These are phyloP conservation scores for Leccinum disarticulatum DNA, from an alignment of 768 basidiomycete genomes.

Conservation along the genomic window DNA sequence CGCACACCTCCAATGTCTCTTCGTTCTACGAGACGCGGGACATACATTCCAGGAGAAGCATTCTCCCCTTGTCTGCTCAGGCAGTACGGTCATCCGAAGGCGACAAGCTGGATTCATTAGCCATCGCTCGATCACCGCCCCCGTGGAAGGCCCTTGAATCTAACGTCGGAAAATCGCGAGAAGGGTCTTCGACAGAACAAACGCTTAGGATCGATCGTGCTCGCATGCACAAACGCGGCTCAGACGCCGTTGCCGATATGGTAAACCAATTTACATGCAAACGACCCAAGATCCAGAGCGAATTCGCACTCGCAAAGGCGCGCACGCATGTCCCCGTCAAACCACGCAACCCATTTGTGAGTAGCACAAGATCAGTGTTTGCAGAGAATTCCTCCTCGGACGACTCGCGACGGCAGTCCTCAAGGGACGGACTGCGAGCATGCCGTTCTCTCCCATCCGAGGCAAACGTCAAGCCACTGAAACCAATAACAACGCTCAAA, in stretches of 20 bases:
- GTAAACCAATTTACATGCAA: conserved; percentile 22
- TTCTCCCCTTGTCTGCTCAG: conserved; percentile 22
- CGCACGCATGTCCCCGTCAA: conserved; percentile 1
- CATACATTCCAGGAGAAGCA: conserved; percentile 1
- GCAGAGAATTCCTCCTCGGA: conserved; percentile 5
- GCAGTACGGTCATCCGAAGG: conserved; percentile 16
- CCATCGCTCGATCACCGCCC: conserved; percentile 28
- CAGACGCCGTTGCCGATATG: conserved; percentile 21
- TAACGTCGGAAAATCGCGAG: not conserved
- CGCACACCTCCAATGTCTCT: conserved; percentile 7
- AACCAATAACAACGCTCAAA: conserved; percentile 31
- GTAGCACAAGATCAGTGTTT: conserved; percentile 21
- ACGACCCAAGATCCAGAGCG: conserved; percentile 21
- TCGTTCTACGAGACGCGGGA: conserved; percentile 19
- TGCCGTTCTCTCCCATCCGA: conserved; percentile 12
- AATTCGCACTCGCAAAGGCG: conserved; percentile 18
- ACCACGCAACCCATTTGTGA: conserved; percentile 25
- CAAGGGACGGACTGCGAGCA: conserved; percentile 1
- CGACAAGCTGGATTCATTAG: conserved; percentile 22
- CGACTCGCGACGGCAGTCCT: not conserved
- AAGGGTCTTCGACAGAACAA: not conserved
- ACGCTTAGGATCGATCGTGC: conserved; percentile 20
- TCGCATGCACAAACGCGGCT: conserved; percentile 28
- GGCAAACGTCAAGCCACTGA: conserved; percentile 18
- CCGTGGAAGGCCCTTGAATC: conserved; percentile 19